A percentile compares a stretch with the other conserved stretches of the same genome.
phyloP scores from a whole-genome alignment of 2,329 filamentous ascomycete species.

The Bipolaris gigantea region DNA sequence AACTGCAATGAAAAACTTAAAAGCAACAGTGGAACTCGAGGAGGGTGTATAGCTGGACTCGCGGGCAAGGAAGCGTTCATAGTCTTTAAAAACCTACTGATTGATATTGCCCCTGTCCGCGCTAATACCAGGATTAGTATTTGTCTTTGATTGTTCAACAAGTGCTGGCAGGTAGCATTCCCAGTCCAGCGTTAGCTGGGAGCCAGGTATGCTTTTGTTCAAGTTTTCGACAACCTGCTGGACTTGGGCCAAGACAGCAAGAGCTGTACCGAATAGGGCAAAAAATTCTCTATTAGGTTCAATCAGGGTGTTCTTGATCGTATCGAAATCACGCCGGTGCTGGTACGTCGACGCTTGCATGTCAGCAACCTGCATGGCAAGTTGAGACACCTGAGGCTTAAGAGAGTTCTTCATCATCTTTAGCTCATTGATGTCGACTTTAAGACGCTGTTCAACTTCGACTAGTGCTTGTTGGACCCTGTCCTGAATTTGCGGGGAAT shows the following conservation, averaged over 20 bases:
- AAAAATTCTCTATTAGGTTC: conserved; percentile 11
- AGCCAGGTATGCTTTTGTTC: conserved; percentile 14
- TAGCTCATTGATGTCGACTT: not conserved
- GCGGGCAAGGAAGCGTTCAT: not conserved
- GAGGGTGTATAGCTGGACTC: not conserved
- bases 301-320: conserved; percentile 6
- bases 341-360: not conserved
- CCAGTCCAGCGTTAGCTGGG: conserved; percentile 3
- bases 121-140: not conserved
- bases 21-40: not conserved
- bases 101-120: not conserved
- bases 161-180: conserved; percentile 1
- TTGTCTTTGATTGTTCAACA: not conserved
- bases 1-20: not conserved
- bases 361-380: not conserved
- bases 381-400: not conserved
- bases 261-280: not conserved
- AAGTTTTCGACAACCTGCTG: conserved; percentile 12
- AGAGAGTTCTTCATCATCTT: not conserved
- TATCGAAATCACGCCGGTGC: conserved; percentile 9
- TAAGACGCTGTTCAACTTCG: conserved; percentile 1
- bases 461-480: not conserved
- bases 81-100: not conserved
- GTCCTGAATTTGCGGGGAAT: not conserved
- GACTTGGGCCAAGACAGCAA: conserved; percentile 7